phyloP scores from a whole-genome alignment of 352 stramenopile genomes.

The Pythium brachiatum region DNA sequence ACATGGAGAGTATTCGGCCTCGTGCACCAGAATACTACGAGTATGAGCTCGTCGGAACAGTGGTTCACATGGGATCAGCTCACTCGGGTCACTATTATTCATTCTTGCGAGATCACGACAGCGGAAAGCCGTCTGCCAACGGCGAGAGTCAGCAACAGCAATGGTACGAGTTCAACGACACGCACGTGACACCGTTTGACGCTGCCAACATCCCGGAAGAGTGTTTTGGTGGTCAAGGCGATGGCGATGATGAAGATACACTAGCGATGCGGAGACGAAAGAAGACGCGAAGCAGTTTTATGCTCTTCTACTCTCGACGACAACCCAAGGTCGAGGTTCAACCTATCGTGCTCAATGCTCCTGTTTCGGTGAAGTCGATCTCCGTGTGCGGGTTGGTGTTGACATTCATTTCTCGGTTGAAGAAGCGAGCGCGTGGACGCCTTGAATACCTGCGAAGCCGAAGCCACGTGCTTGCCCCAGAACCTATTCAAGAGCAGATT shows the following conservation, averaged over 20 bases:
- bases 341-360: neutral
- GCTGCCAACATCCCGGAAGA: conserved; percentile 62
- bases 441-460: conserved; percentile 48
- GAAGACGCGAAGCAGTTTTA: conserved; percentile 87
- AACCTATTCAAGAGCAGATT: conserved; percentile 75
- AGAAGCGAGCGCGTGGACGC: conserved; percentile 21
- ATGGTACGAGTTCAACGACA: conserved; percentile 91
- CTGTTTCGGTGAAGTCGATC: conserved; percentile 18
- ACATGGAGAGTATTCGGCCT: conserved; percentile 21
- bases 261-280: conserved; percentile 33
- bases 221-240: conserved; percentile 47
- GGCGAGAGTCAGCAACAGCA: conserved; percentile 17
- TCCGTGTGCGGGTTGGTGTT: conserved; percentile 27
- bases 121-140: conserved; percentile 4
- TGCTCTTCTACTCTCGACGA: conserved; percentile 80
- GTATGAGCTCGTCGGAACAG: conserved; percentile 84
- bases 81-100: conserved; percentile 91
- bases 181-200: conserved; percentile 77
- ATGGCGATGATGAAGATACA: conserved; percentile 2
- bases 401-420: conserved; percentile 26
- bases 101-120: conserved; percentile 73
- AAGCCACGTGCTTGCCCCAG: conserved; percentile 53
- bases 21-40: conserved; percentile 76
- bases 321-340: conserved; percentile 35
- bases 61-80: conserved; percentile 87